A percentile compares a stretch with the other conserved stretches of the same genome.
Conservation (phyloP, 352 stramenopile species). For the Pythium rishiriense region DNA sequence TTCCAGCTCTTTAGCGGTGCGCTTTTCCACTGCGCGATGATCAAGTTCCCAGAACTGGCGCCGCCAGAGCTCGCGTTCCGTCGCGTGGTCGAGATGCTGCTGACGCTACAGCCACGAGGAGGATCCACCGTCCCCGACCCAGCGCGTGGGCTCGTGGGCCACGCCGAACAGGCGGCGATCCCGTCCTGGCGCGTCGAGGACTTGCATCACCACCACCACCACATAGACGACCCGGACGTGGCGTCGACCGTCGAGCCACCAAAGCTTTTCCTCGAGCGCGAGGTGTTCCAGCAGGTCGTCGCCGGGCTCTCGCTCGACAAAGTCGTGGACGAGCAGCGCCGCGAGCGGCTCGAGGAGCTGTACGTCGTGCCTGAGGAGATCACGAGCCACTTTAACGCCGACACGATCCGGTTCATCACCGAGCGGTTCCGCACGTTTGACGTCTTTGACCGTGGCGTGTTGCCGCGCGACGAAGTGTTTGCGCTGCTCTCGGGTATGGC, state of each 20-base stretch:
- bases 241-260: neutral
- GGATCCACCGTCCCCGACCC: neutral
- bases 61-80: conserved; percentile 9
- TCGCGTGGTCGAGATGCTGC: conserved; percentile 1
- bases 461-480: conserved; percentile 44
- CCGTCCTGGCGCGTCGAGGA: conserved; percentile 18
- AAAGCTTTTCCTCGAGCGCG: conserved; percentile 25
- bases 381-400: conserved; percentile 29
- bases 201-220: conserved; percentile 2
- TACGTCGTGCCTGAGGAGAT: conserved; percentile 38
- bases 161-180: conserved; percentile 16
- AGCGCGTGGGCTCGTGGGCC: conserved; percentile 9
- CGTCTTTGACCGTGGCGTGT: conserved; percentile 37
- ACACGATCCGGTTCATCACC: conserved; percentile 33
- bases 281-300: conserved; percentile 42
- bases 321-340: conserved; percentile 21
- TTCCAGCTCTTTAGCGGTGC: conserved; percentile 60
- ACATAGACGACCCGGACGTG: neutral
- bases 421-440: conserved; percentile 49
- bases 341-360: conserved; percentile 22
- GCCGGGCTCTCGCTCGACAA: conserved; percentile 35
- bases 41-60: conserved; percentile 26
- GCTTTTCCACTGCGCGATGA: conserved; percentile 50
- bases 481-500: conserved; percentile 39
- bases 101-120: neutral